Conservation (phyloP, 2,329 filamentous ascomycete genomes). For the Cryphonectria radicalis region DNA sequence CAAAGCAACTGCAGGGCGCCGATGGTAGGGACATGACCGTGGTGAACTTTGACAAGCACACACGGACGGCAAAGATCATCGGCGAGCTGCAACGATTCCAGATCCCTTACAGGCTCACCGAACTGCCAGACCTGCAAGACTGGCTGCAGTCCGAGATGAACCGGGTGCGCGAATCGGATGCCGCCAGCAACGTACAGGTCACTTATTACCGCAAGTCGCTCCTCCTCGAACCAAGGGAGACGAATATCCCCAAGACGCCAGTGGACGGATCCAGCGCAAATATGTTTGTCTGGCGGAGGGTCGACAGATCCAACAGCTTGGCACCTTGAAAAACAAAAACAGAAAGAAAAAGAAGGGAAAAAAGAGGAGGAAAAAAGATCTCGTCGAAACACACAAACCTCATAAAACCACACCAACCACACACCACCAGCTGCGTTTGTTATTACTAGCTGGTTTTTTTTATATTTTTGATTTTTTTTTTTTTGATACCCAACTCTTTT, state of each 20-base stretch:
- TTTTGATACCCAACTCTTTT: conserved; percentile 28
- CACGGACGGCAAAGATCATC: conserved; percentile 92
- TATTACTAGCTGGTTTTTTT: conserved; percentile 18
- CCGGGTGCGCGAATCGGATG: conserved; percentile 67
- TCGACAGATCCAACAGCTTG: conserved; percentile 13
- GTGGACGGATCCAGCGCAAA: conserved; percentile 34
- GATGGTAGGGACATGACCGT: conserved; percentile 66
- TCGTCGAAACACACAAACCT: neutral
- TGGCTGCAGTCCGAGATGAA: conserved; percentile 87
- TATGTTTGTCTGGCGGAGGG: conserved; percentile 28
- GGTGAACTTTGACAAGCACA: conserved; percentile 98
- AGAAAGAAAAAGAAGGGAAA: neutral
- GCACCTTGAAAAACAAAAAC: too few relatives aligned
- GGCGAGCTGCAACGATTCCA: conserved; percentile 96
- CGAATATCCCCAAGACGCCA: conserved; percentile 36
- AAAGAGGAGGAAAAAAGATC: too few relatives aligned
- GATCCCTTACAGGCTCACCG: conserved; percentile 82
- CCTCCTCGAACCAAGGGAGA: conserved; percentile 77
- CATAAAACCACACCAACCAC: conserved; percentile 2
- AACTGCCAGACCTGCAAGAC: conserved; percentile 86
- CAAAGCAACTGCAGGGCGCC: conserved; percentile 69
- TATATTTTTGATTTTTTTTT: too few relatives aligned
- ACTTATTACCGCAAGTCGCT: conserved; percentile 81
- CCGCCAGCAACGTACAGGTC: conserved; percentile 59
- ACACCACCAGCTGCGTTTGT: conserved; percentile 5